These are phyloP conservation scores for Lagenaria siceraria DNA, from an alignment of 306 rosid genomes.

Conservation along the genomic window DNA sequence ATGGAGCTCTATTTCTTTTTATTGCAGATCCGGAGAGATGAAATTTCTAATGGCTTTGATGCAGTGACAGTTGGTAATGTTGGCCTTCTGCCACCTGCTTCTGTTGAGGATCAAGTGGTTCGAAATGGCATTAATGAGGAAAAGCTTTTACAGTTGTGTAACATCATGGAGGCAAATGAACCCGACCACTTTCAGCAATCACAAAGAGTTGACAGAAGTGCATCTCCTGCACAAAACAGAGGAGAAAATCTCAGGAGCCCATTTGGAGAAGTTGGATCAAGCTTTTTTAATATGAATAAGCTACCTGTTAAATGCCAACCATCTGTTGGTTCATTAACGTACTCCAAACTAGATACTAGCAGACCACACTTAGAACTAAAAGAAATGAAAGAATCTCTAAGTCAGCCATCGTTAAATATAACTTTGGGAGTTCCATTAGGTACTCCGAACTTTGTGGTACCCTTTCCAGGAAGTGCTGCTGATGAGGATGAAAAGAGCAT, in stretches of 20 bases:
- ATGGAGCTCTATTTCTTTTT: slow-evolving; percentile 12
- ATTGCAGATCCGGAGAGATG: slow-evolving; percentile 40
- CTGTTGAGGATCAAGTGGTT: slow-evolving; percentile 29
- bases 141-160: slow-evolving; percentile 74
- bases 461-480: slow-evolving; percentile 35
- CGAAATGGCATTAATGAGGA: slow-evolving; percentile 48
- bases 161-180: slow-evolving; percentile 69
- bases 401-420: slow-evolving; percentile 63
- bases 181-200: slow-evolving; percentile 30
- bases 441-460: slow-evolving; percentile 24
- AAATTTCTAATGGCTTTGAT: slow-evolving; percentile 33
- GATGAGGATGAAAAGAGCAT: slow-evolving; percentile 56
- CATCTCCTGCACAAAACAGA: slow-evolving; percentile 27
- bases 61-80: slow-evolving; percentile 26
- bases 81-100: slow-evolving; percentile 32
- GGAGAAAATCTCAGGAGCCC: slow-evolving; percentile 28
- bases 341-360: slow-evolving; percentile 36
- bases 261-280: slow-evolving; percentile 31
- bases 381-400: slow-evolving; percentile 28
- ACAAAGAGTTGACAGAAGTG: slow-evolving; percentile 29
- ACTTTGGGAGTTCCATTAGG: slow-evolving; percentile 53
- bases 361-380: slow-evolving; percentile 42
- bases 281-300: slow-evolving; percentile 34
- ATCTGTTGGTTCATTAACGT: slow-evolving; percentile 39
- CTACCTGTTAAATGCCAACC: slow-evolving; percentile 32